Base-by-base conservation (phyloP, 257 asterid species). In the Capsicum pubescens region DNA sequence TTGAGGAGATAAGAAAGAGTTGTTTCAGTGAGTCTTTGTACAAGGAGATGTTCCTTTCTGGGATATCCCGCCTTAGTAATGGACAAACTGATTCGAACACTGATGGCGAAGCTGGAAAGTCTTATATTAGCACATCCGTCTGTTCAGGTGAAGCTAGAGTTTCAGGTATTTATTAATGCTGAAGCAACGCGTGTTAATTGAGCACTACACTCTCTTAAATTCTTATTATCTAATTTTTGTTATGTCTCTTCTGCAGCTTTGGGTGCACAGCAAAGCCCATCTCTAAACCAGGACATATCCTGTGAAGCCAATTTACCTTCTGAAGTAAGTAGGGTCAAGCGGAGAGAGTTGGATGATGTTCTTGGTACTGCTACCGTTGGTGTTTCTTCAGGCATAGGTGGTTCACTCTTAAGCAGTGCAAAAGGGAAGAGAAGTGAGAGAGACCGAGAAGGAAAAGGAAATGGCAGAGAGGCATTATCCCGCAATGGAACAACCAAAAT, bases 351-450 rank as follows among this genome's bases (percentile, higher is more conserved):
- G 85, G 87, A 91, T 85, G 97, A 92, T 84, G 94, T 92, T 87
- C 93, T 94, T 67, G 97, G 97, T 68, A 86, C 84, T 84, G 85
- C 86, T 84, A 86, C 86, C 42, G 82, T 88, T 83, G 89, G 90
- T 82, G 85, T 83, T 66, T 82, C 91, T 83, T 85, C 94, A 71
- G 93, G 93, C 79, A 85, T 90, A 87, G 93, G 92, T 63, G 91
- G 89, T 87, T 91, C 97, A 72, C 92, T 92, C 86, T 81, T 92
- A 74, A 89, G 94, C 93, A 90, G 90, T 89, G 91, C 95, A 21
- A 95, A 93, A 88, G 99, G 98, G 59, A 95, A 94, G 87, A 89
- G 99, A 90, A 95, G 98, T 76, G 99, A 90, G 87, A 92, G 97
- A 80, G 90, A 88, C 48, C 86, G 88, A 82, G 99, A 92, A 84